A percentile compares a stretch with the other conserved stretches of the same genome.
Conservation (phyloP, 1,284 basidiomycete genomes). For the Ganoderma lingzhi region DNA sequence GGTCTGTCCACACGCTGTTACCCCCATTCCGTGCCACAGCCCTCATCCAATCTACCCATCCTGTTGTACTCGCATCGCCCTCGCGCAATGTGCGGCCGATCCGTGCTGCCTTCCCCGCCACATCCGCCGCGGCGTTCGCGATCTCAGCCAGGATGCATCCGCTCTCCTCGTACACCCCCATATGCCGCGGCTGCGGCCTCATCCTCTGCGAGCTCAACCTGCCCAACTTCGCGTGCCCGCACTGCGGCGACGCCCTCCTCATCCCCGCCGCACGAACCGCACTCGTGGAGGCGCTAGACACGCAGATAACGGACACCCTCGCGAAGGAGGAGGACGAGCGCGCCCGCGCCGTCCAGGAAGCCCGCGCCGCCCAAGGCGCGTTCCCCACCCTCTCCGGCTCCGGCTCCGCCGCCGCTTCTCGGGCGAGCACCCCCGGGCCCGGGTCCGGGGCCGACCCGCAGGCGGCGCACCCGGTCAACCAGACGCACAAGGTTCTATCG, state of each 20-base stretch:
- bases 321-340: conserved; percentile 57
- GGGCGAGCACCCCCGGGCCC: conserved; percentile 22
- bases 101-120: not conserved
- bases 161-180: conserved; percentile 61
- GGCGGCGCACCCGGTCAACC: conserved; percentile 39
- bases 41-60: not conserved
- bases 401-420: conserved; percentile 35
- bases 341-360: conserved; percentile 54
- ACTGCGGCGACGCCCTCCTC: conserved; percentile 55
- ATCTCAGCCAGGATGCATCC: conserved; percentile 62
- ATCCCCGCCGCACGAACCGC: conserved; percentile 41
- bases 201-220: conserved; percentile 66
- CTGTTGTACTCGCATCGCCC: not conserved
- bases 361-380: conserved; percentile 59
- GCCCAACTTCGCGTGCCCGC: conserved; percentile 64
- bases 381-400: conserved; percentile 63
- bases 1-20: conserved; percentile 46
- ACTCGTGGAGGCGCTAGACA: conserved; percentile 53
- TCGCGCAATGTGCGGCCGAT: not conserved
- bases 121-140: not conserved
- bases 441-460: conserved; percentile 34
- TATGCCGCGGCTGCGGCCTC: conserved; percentile 68
- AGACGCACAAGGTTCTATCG: conserved; percentile 68
- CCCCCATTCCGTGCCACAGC: not conserved
- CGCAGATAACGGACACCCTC: conserved; percentile 52